Base-by-base conservation (phyloP, 75 land plant genomes). In the Cryptomeria japonica region DNA sequence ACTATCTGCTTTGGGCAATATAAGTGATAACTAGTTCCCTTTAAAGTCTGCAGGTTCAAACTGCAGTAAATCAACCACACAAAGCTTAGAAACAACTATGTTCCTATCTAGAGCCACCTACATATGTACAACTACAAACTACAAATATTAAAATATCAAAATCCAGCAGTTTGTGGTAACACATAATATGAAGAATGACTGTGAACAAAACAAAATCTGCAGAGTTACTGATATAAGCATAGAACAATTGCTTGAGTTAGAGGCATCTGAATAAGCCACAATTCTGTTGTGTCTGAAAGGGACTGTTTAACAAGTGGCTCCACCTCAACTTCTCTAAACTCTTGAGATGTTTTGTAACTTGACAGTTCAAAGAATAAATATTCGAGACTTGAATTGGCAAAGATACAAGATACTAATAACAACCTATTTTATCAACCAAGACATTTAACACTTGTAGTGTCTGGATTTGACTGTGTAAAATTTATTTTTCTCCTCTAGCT, bases 211-310 rank as follows among this genome's bases (percentile, higher is more conserved):
- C 7, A 11, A 31, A 37, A 44, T 83, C 75, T 55, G 61, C 84
- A 28, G 64, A 8, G n/a, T 4, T 76, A 87, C 58, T 44, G n/a
- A 22, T 3, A 64, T 70, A 22, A 39, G 31, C 51, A 78, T 51
- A 87, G 84, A 44, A 86, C 32, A 6, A 42, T 0, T 88, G 90
- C 95, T 73, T 93, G 91, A 73, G 90, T 89, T 58, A 82, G 5
- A 19, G 94, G 96, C 90, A 92, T 91, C 58, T 93, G 93, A 56
- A 94, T 90, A n/a, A 94, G 94, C 94, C 94, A 94, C 83, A 94
- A 91, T 89, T 93, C 94, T 0, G 88, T 92, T 7, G 93, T 87
- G 37, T 92, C 93, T 5, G 91, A 87, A 68, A 87, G 79, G 36
- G 87, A 36, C 55, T 90, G 84, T 38, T 90, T 88, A 47, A 91